A percentile compares a stretch with the other conserved stretches of the same genome.
These are phyloP conservation scores for Scheffersomyces segobiensis DNA, from an alignment of 1,139 yeast genomes.

Conservation along the genomic window DNA sequence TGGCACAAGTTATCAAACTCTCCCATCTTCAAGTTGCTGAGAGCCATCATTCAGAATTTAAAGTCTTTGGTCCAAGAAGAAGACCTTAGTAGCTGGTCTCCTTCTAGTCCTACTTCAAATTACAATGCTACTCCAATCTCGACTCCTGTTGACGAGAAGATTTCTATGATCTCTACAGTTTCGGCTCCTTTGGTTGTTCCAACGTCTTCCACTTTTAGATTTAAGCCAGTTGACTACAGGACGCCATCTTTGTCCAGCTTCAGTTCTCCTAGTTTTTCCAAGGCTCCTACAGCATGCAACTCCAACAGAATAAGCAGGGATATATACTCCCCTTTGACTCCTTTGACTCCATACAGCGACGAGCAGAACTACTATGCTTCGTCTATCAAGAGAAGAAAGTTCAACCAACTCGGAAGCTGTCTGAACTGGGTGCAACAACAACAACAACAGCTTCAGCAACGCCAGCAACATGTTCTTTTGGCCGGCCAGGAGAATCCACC, in stretches of 20 bases:
- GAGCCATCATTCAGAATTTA: constrained; percentile 7
- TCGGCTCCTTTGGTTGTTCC: not conserved
- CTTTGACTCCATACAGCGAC: constrained; percentile 13
- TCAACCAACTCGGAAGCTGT: constrained; percentile 5
- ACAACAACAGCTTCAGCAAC: constrained; percentile 3
- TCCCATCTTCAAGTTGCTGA: constrained; percentile 22
- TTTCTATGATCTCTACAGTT: not conserved
- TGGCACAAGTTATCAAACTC: constrained; percentile 20
- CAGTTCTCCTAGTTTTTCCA: not conserved
- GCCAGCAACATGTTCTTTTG: not conserved
- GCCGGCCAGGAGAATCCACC: not conserved
- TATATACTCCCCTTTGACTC: constrained; percentile 12
- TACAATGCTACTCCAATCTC: constrained; percentile 1
- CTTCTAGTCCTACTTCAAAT: not conserved
- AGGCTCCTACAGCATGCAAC: not conserved
- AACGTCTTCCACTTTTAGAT: not conserved
- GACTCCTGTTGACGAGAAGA: constrained; percentile 1
- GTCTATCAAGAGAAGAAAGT: constrained; percentile 10
- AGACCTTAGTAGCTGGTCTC: not conserved
- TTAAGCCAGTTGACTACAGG: not conserved
- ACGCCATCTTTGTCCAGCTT: not conserved
- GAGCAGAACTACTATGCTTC: constrained; percentile 8
- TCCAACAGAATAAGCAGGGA: not conserved
- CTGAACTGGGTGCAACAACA: constrained; percentile 3
- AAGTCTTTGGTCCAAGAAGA: constrained; percentile 6